Percentiles rank a stretch among this genome's conserved stretches.
Evolutionary conservation across 1,284 basidiomycete genomes (phyloP).

Genomic region (Moniliella sp.): DNA sequence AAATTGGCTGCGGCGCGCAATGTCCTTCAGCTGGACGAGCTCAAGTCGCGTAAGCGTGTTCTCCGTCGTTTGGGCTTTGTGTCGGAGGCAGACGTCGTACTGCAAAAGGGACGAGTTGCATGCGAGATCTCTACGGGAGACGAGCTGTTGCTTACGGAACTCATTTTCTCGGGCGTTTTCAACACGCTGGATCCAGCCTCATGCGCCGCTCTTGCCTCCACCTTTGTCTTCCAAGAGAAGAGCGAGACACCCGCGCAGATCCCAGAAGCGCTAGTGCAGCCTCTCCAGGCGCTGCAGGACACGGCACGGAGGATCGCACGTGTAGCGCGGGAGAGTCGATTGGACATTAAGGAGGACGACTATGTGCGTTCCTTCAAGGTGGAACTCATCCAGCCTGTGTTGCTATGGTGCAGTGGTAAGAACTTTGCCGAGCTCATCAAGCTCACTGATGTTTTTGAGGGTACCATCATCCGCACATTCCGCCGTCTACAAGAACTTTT

Average conservation of each 20-base stretch:
- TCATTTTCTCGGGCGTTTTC: slow-evolving; percentile 92
- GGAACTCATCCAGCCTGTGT: slow-evolving; percentile 72
- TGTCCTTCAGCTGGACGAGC: slow-evolving; percentile 82
- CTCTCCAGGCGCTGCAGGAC: slow-evolving; percentile 82
- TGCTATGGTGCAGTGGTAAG: slow-evolving; percentile 93
- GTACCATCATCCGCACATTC: slow-evolving; percentile 60
- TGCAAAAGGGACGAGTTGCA: slow-evolving; percentile 90
- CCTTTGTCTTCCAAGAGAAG: slow-evolving; percentile 96
- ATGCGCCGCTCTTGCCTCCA: slow-evolving; percentile 71
- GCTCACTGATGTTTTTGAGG: slow-evolving; percentile 91
- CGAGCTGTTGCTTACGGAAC: slow-evolving; percentile 79
- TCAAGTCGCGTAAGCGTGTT: slow-evolving; percentile 83
- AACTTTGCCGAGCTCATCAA: too few relatives aligned
- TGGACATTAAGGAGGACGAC: slow-evolving; percentile 71
- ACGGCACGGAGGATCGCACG: slow-evolving; percentile 80
- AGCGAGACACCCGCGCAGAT: slow-evolving; percentile 67
- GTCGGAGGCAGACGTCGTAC: slow-evolving; percentile 67
- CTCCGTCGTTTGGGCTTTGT: slow-evolving; percentile 78
- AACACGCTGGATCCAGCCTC: slow-evolving; percentile 73
- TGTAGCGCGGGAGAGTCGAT: slow-evolving; percentile 75
- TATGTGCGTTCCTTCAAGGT: slow-evolving; percentile 92
- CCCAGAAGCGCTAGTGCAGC: slow-evolving; percentile 74
- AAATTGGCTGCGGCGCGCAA: slow-evolving; percentile 73
- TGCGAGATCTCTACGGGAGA: slow-evolving; percentile 96
- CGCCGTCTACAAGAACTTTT: slow-evolving; percentile 76